Base-by-base conservation (phyloP, 495 filamentous ascomycete species). In the Trichodelitschia bisporula region DNA sequence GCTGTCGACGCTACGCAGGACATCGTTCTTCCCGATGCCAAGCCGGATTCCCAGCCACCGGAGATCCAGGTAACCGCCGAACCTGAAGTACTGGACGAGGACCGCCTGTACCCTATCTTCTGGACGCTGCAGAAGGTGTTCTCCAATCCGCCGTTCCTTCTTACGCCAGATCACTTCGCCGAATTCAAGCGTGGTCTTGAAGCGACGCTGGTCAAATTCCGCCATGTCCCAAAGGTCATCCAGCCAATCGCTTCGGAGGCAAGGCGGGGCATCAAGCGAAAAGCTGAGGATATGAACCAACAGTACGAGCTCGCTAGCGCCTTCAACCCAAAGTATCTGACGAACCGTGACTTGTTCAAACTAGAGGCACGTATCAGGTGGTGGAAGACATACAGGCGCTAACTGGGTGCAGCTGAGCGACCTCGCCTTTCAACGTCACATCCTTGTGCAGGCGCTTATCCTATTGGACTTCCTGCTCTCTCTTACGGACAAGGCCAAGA, bases 271-370 rank as follows among this genome's bases (percentile, higher is more conserved):
- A 49, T 58, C n/a, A 89, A 89, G 49, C 61, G 76, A 18, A 91
- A 84, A 45, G 63, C 68, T 16, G 51, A 43, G 20, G 61, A 63
- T 18, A 62, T 15, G 8, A n/a, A n/a, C n/a, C 6, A 67, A 30
- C 55, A 60, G 25, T 59, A 66, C 19, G 56, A 60, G 29, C 57
- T 79, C 27, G 61, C 71, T 19, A 75, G 69, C 44, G 72, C 62
- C 15, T 91, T 89, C 56, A 95, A 95, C 41, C 82, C 86, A 5
- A 95, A 93, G 44, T 99, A 95, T 49, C 59, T 99, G 8, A 99
- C 86, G 13, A 89, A 78, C 38, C 62, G 75, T 30, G 89, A 95
- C 46, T 59, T 99, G 2, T 99, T 99, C 51, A 77, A 86, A 38
- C 65, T 95, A 26, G 86, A 99, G 61, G 76, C 79, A 57, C 31